Conservation (phyloP, 495 filamentous ascomycete genomes). For the Neurospora pannonica region DNA sequence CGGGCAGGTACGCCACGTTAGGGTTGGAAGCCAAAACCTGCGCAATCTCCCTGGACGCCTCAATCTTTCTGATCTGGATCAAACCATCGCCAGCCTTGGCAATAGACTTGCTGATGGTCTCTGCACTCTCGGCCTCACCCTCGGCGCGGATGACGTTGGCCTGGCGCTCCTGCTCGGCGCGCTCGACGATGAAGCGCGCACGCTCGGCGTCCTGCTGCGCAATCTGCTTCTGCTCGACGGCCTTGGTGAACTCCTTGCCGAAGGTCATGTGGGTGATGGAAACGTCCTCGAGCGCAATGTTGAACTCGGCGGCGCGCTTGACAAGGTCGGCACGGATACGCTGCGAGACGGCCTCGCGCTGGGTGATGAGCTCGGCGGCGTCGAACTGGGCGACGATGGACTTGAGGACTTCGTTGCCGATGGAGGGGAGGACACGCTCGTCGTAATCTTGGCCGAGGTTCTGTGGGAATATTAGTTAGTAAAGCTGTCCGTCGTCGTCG, state of each 20-base stretch:
- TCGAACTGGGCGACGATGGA: conserved; percentile 98
- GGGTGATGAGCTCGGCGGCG: conserved; percentile 97
- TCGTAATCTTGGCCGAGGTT: conserved; percentile 94
- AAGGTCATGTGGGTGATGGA: conserved; percentile 99
- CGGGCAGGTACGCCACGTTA: conserved; percentile 91
- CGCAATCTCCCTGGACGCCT: conserved; percentile 94
- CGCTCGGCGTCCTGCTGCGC: conserved; percentile 98
- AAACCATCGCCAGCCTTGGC: conserved; percentile 87
- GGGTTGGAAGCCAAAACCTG: conserved; percentile 82
- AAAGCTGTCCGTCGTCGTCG: not conserved
- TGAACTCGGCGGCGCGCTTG: conserved; percentile 95
- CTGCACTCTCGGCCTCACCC: conserved; percentile 92
- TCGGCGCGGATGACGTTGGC: conserved; percentile 96
- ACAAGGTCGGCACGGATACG: conserved; percentile 91
- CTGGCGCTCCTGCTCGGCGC: conserved; percentile 97
- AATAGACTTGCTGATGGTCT: conserved; percentile 86
- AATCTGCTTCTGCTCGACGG: conserved; percentile 99
- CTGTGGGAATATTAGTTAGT: conserved; percentile 14
- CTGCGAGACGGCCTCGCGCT: conserved; percentile 91
- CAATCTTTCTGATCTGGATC: conserved; percentile 91
- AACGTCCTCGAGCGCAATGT: conserved; percentile 97
- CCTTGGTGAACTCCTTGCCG: conserved; percentile 95
- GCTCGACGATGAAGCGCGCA: conserved; percentile 95
- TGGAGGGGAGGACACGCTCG: conserved; percentile 97
- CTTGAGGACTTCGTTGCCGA: conserved; percentile 99